Evolutionary conservation across 345 rosid species (phyloP).

Genomic region (Clarkia xantiana): DNA sequence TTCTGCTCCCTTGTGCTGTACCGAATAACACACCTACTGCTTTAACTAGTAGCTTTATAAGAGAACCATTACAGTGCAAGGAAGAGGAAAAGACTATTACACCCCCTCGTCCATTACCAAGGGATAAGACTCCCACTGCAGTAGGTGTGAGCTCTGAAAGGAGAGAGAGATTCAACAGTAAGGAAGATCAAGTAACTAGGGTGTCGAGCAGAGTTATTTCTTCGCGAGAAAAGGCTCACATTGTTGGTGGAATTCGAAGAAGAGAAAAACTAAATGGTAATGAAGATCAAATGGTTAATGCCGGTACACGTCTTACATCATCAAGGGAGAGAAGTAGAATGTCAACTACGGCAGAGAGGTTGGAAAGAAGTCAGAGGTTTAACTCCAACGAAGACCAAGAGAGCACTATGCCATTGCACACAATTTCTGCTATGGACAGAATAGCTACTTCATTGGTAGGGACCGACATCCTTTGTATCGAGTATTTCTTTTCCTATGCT

Average conservation of each 20-base stretch:
- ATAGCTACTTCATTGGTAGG: conserved; percentile 13
- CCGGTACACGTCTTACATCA: background rate
- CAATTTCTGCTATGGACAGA: conserved; percentile 4
- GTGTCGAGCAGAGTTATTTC: background rate
- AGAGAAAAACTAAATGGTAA: conserved; percentile 8
- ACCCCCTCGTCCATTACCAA: conserved; percentile 2
- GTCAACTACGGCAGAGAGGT: conserved; percentile 39
- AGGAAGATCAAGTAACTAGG: conserved; percentile 9
- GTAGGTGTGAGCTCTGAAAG: conserved; percentile 5
- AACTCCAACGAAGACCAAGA: conserved; percentile 4
- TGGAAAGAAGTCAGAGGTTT: conserved; percentile 21
- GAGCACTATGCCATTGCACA: conserved; percentile 3
- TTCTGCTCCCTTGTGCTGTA: background rate
- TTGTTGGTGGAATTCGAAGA: conserved; percentile 5
- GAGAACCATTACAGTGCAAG: conserved; percentile 5
- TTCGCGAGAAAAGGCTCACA: conserved; percentile 6
- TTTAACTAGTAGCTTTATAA: background rate
- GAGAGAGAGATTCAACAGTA: conserved; percentile 6
- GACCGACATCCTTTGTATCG: conserved; percentile 2
- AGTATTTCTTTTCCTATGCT: background rate
- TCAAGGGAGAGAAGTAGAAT: conserved; percentile 3
- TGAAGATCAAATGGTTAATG: conserved; percentile 1
- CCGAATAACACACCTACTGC: background rate
- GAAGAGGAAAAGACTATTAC: conserved; percentile 10
- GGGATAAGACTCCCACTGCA: conserved; percentile 2